These are phyloP conservation scores for Thalia dealbata DNA, from an alignment of 176 grass and related monocot species.

Conservation along the genomic window DNA sequence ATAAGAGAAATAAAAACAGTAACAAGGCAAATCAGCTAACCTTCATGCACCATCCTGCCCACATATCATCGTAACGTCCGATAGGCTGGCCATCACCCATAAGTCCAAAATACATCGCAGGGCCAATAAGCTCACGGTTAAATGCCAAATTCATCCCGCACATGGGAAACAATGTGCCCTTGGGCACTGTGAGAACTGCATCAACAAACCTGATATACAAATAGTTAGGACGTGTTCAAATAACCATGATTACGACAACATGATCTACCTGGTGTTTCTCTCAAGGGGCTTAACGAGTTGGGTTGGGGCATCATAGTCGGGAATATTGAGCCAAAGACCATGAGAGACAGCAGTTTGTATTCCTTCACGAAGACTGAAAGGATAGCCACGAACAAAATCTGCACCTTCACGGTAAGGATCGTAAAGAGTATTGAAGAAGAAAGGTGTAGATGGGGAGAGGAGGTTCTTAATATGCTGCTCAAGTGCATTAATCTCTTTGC, in stretches of 20 bases:
- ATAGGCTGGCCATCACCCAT: slow-evolving; percentile 74
- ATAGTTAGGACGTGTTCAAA: not conserved
- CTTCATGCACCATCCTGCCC: slow-evolving; percentile 72
- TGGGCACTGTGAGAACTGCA: slow-evolving; percentile 57
- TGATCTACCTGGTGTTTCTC: slow-evolving; percentile 35
- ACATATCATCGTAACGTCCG: slow-evolving; percentile 70
- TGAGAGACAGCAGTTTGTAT: slow-evolving; percentile 53
- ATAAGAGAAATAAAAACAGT: not conserved
- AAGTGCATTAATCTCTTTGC: slow-evolving; percentile 59
- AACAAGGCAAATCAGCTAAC: slow-evolving; percentile 17
- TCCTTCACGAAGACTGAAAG: slow-evolving; percentile 65
- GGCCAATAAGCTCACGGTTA: slow-evolving; percentile 65
- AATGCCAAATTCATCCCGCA: slow-evolving; percentile 78
- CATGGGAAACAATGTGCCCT: slow-evolving; percentile 63
- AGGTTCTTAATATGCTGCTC: slow-evolving; percentile 61
- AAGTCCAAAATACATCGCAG: slow-evolving; percentile 71
- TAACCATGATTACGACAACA: not conserved
- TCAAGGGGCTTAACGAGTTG: slow-evolving; percentile 64
- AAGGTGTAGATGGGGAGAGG: slow-evolving; percentile 55
- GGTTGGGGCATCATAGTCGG: slow-evolving; percentile 65
- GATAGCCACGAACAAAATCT: slow-evolving; percentile 66
- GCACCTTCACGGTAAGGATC: slow-evolving; percentile 52
- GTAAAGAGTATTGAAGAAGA: slow-evolving; percentile 62
- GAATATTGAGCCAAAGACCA: slow-evolving; percentile 67
- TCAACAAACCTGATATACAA: slow-evolving; percentile 48